Conservation (phyloP, 1,284 basidiomycete species). For the Athelia psychrophila region DNA sequence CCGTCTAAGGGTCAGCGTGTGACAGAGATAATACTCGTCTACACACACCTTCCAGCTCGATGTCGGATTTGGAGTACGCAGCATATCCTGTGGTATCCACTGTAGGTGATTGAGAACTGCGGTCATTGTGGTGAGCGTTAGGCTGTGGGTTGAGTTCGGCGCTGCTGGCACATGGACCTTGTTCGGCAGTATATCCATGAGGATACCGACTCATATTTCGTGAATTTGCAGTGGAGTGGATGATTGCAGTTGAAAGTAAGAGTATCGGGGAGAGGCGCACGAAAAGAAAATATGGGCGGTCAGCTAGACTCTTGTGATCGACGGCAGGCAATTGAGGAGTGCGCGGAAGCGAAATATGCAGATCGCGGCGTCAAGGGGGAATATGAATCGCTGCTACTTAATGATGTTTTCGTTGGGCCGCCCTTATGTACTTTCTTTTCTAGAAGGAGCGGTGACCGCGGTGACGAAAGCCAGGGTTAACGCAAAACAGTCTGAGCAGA, state of each 20-base stretch:
- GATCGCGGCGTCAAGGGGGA: background rate
- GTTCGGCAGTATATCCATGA: background rate
- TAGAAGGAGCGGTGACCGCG: background rate
- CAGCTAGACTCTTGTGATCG: background rate
- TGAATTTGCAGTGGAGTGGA: background rate
- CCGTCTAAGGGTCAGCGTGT: slow-evolving; percentile 10
- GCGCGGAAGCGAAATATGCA: background rate
- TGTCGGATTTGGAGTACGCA: slow-evolving; percentile 23
- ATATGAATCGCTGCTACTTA: background rate
- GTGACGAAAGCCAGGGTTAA: background rate
- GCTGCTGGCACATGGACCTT: background rate
- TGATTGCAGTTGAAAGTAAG: background rate
- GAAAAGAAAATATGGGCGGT: background rate
- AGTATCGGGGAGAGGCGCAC: background rate
- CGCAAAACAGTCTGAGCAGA: background rate
- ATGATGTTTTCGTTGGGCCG: background rate
- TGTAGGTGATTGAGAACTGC: background rate
- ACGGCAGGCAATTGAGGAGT: background rate
- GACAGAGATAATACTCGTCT: background rate
- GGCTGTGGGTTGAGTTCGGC: background rate
- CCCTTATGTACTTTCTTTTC: background rate
- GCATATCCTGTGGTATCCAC: background rate
- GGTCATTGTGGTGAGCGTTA: background rate
- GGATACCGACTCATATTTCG: background rate
- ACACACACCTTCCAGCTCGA: slow-evolving; percentile 40